Evolutionary conservation across 2,329 filamentous ascomycete genomes (phyloP).

Genomic region (Aspergillus quadricinctus): DNA sequence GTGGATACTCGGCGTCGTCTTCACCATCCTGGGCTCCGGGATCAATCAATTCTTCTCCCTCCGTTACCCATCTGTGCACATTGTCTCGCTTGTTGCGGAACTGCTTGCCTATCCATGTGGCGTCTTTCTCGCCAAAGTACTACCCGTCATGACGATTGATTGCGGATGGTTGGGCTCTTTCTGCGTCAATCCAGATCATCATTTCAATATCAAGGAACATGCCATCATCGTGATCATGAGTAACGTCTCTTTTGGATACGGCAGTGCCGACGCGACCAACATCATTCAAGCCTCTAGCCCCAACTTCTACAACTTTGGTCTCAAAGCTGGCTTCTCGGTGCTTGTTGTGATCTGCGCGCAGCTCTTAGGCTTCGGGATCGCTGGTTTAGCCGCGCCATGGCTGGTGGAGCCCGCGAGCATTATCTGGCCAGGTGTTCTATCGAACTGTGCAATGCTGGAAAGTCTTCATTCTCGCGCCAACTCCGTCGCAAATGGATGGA

Average conservation of each 20-base stretch:
- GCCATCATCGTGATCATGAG: slow-evolving; percentile 46
- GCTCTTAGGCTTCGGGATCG: slow-evolving; percentile 38
- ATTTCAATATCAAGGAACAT: slow-evolving; percentile 48
- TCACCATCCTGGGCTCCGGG: slow-evolving; percentile 42
- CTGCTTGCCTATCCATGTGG: slow-evolving; percentile 44
- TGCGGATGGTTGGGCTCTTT: slow-evolving; percentile 18
- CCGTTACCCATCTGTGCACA: slow-evolving; percentile 45
- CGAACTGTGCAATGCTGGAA: slow-evolving; percentile 36
- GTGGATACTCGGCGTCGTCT: slow-evolving; percentile 43
- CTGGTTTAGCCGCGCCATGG: slow-evolving; percentile 34
- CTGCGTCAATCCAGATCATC: slow-evolving; percentile 38
- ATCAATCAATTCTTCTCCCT: slow-evolving; percentile 48
- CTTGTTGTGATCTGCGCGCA: slow-evolving; percentile 38
- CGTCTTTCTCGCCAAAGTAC: slow-evolving; percentile 34
- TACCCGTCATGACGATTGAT: slow-evolving; percentile 32
- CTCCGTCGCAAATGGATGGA: slow-evolving; percentile 35
- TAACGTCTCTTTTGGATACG: slow-evolving; percentile 47
- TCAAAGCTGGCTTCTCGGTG: slow-evolving; percentile 37
- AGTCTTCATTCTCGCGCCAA: slow-evolving; percentile 38
- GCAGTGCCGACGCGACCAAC: slow-evolving; percentile 44
- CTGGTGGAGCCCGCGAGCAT: slow-evolving; percentile 37
- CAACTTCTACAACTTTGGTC: slow-evolving; percentile 39
- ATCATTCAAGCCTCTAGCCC: slow-evolving; percentile 41
- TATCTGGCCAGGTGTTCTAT: slow-evolving; percentile 39
- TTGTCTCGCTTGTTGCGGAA: slow-evolving; percentile 45